Evolutionary conservation across 2,329 filamentous ascomycete species (phyloP).

Genomic region (Camillea tinctor): DNA sequence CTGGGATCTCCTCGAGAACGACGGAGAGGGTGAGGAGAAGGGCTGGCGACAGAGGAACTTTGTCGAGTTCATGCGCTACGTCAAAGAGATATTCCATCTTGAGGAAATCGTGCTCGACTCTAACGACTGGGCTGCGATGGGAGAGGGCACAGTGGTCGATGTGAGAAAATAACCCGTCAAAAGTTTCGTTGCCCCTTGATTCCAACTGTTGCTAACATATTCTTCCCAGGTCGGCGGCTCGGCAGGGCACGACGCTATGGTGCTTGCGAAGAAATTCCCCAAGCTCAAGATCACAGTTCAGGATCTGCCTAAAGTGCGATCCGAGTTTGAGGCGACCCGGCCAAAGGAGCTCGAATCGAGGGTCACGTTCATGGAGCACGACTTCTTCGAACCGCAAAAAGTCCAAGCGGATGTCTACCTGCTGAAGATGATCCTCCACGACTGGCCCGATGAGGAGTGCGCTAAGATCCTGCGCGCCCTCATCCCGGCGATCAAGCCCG

Average conservation of each 20-base stretch:
- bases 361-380: constrained; percentile 37
- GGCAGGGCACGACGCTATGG: constrained; percentile 40
- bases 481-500: constrained; percentile 43
- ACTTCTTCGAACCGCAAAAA: constrained; percentile 40
- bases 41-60: constrained; percentile 41
- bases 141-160: constrained; percentile 39
- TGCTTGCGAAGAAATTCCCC: constrained; percentile 41
- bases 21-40: constrained; percentile 37
- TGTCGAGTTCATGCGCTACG: constrained; percentile 39
- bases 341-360: constrained; percentile 34
- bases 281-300: constrained; percentile 44
- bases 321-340: constrained; percentile 36
- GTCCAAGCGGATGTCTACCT: constrained; percentile 49
- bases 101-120: constrained; percentile 34
- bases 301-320: constrained; percentile 40
- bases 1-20: constrained; percentile 42
- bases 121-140: constrained; percentile 37
- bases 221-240: constrained; percentile 40
- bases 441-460: constrained; percentile 50
- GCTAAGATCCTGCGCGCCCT: constrained; percentile 41
- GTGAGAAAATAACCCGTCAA: constrained; percentile 28
- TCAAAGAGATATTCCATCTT: constrained; percentile 40
- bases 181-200: background rate
- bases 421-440: constrained; percentile 54
- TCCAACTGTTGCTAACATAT: constrained; percentile 4